phyloP scores from a whole-genome alignment of 163 green algal species.

The Volvox carteri region DNA sequence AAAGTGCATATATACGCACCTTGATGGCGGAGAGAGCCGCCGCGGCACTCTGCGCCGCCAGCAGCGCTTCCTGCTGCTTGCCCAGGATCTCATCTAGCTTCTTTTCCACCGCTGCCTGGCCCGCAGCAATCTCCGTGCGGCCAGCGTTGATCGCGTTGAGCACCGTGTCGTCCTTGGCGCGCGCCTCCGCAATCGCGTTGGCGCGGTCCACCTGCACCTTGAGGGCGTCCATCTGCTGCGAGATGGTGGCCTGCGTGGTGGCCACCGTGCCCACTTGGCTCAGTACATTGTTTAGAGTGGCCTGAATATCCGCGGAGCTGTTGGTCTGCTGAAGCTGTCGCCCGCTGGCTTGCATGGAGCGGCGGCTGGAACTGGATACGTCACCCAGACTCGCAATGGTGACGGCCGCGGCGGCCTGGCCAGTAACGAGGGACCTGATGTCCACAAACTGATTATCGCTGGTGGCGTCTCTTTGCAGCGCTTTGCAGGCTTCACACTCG shows the following conservation, averaged over 20 bases:
- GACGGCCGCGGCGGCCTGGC: not conserved
- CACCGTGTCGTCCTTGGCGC: slow-evolving; percentile 73
- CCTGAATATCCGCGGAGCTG: slow-evolving; percentile 22
- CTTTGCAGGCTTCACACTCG: slow-evolving; percentile 55
- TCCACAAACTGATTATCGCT: slow-evolving; percentile 32
- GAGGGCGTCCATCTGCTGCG: slow-evolving; percentile 64
- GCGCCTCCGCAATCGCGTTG: slow-evolving; percentile 70
- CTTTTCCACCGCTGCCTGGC: slow-evolving; percentile 67
- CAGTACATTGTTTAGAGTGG: slow-evolving; percentile 53
- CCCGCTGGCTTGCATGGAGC: not conserved
- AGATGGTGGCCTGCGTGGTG: slow-evolving; percentile 56
- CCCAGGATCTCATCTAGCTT: slow-evolving; percentile 78
- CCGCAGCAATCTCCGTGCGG: slow-evolving; percentile 12
- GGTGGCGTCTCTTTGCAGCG: slow-evolving; percentile 22
- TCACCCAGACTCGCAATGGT: not conserved
- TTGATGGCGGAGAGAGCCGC: slow-evolving; percentile 40
- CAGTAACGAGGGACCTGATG: not conserved
- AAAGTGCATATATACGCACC: no score
- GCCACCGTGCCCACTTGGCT: slow-evolving; percentile 35
- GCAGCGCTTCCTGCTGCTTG: slow-evolving; percentile 76
- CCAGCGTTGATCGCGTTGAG: slow-evolving; percentile 68
- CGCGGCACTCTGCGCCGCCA: slow-evolving; percentile 58
- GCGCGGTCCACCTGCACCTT: slow-evolving; percentile 71
- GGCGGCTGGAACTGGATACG: no score
- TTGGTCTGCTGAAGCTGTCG: not conserved